A percentile compares a stretch with the other conserved stretches of the same genome.
Conservation (phyloP, 2,329 filamentous ascomycete species). For the Domatiomyces globalis region DNA sequence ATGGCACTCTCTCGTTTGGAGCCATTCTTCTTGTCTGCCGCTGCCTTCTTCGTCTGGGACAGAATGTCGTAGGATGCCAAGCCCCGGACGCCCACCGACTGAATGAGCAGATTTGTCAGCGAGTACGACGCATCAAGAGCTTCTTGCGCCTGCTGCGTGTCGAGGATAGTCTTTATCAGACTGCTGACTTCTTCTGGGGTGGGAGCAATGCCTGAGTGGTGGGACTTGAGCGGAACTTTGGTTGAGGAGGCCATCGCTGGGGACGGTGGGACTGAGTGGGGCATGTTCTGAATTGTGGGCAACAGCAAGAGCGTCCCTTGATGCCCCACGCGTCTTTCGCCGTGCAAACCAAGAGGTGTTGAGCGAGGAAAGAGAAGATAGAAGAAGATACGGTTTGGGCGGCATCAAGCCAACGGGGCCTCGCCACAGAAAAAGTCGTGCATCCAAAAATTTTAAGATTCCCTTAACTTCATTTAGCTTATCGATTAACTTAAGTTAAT, state of each 20-base stretch:
- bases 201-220: slow-evolving; percentile 35
- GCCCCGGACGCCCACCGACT: slow-evolving; percentile 51
- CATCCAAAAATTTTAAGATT: no score
- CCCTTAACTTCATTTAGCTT: no score
- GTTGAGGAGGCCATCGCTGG: slow-evolving; percentile 21
- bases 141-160: slow-evolving; percentile 51
- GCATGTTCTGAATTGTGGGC: slow-evolving; percentile 6
- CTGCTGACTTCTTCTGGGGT: slow-evolving; percentile 51
- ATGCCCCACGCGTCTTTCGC: neutral
- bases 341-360: neutral
- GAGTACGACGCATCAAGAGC: slow-evolving; percentile 56
- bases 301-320: neutral
- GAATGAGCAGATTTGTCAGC: slow-evolving; percentile 48
- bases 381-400: neutral
- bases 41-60: slow-evolving; percentile 57
- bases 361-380: neutral
- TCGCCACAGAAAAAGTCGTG: no score
- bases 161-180: slow-evolving; percentile 54
- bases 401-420: neutral
- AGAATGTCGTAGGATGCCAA: slow-evolving; percentile 49
- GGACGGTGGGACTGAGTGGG: slow-evolving; percentile 12
- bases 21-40: slow-evolving; percentile 84
- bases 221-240: slow-evolving; percentile 35
- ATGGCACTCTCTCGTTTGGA: slow-evolving; percentile 77
- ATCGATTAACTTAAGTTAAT: neutral